Base-by-base conservation (phyloP, 805 yeast genomes). In the Metschnikowia anglica region DNA sequence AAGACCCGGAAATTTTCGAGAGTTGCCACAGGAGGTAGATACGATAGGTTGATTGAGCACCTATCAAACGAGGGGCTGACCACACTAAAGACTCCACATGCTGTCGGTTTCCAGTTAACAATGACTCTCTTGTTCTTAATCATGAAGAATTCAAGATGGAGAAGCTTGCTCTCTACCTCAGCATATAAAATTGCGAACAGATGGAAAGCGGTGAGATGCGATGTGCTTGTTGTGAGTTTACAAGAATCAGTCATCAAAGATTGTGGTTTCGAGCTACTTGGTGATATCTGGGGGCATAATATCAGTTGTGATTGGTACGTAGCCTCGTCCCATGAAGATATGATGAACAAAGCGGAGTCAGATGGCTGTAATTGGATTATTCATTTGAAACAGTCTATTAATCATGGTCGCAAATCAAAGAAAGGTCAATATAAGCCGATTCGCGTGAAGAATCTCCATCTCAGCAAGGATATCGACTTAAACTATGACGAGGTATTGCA, bases 21-120 rank as follows among this genome's bases (percentile, higher is more conserved):
- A 30, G 68, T 93, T 30, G 93, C 93, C 12, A 91, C 93, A 0
- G 99, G 99, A 34, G 99, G 99, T 2, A 71, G 99, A 42, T 93
- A 89, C 58, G 98, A 91, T 55, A 69, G 72, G 16, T 70, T 93
- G 50, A 77, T 89, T 11, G 69, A 79, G 2, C 73, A 81, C 13
- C 73, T 88, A 46, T 77, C 91, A 0, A 80, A 86, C 37, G 62
- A 56, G 25, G 68, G 58, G 19, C 41, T 62, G 15, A 47, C 55
- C 1, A 56, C 56, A 23, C 39, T 51, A 7, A 49, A 48, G 11
- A 63, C 66, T 4, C 65, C 66, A 0, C 57, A 56, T 47, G 96
- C 89, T 1, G 97, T 90, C 32, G 98, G 99, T 0, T 84, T 93
- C 57, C 83, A 88, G 48, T 62, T 93, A 43, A 87, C 93, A 0